Conservation (phyloP, 1,139 yeast species). For the Starmera stellimalicola region DNA sequence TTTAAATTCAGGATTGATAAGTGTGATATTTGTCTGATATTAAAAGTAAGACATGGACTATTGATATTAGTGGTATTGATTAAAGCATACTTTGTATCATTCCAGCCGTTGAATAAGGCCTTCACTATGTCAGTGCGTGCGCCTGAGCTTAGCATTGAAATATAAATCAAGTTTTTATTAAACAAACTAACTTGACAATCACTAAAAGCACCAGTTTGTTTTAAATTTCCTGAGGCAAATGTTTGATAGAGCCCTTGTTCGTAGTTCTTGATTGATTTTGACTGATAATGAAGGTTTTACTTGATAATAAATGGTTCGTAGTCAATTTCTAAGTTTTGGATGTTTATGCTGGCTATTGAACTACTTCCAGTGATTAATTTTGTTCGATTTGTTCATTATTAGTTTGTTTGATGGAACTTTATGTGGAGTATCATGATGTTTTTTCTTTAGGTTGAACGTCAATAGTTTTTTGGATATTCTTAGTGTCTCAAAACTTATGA, state of each 20-base stretch:
- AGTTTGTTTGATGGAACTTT: not conserved
- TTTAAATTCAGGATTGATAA: not conserved
- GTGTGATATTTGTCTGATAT: not conserved
- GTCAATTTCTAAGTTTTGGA: slow-evolving; percentile 1
- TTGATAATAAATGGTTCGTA: not conserved
- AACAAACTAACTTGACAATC: slow-evolving; percentile 1
- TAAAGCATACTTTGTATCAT: not conserved
- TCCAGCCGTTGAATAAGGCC: not conserved
- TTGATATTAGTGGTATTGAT: slow-evolving; percentile 1
- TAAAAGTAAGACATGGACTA: slow-evolving; percentile 1
- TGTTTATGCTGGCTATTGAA: not conserved
- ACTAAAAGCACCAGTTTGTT: not conserved
- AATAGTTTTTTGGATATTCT: not conserved
- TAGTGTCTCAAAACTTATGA: not conserved
- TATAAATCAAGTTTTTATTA: slow-evolving; percentile 1
- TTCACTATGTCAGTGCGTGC: not conserved
- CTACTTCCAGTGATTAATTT: not conserved
- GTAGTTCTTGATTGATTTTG: slow-evolving; percentile 1
- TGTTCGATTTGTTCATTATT: not conserved
- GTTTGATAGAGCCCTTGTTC: slow-evolving; percentile 2
- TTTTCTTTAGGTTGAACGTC: not conserved
- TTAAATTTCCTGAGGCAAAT: not conserved
- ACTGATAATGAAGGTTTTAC: slow-evolving; percentile 1
- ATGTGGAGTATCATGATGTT: not conserved
- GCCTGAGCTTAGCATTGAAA: slow-evolving; percentile 2